Evolutionary conservation across 2,329 filamentous ascomycete species (phyloP), one percentile per base, ranked within the genome.

Genomic region (Arthrobotrys entomopaga): DNA sequence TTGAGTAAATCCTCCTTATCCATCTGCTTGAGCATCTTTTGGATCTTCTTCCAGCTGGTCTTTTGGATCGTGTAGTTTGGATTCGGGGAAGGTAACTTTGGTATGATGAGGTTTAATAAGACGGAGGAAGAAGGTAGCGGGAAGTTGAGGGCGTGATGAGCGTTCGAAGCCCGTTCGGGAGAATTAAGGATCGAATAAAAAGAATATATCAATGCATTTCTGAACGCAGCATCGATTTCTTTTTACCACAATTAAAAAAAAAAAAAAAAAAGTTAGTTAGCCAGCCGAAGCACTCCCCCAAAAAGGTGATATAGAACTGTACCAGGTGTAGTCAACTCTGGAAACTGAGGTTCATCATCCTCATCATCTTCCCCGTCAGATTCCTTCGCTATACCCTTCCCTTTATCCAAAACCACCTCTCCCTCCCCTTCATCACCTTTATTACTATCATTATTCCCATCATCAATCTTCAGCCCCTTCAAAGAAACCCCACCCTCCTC

Each of bases 161-260:
- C 70, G 20, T 74, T 74, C 13, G 70, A 38, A 2, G 86, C 73
- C 34, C 69, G 49, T 43, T 75, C 60, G 85, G 84, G 67, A 84
- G 82, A 4, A 84, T 81, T 4, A 81, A 81, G 15, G 84, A 84
- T 76, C 87, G 88, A 84, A 76, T 88, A 83, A 3, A 90, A 80
- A 10, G 87, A 86, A 76, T 86, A 91, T 2, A 90, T 77, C 78
- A 90, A 88, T 0, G 89, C 89, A 53, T 88, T 84, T 58, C 84
- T 83, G 79, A 90, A 90, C 1, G 87, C 87, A 42, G 86, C 84
- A 63, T 91, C 89, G 75, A 90, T 88, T 80, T 90, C 89, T 88
- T 80, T 90, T 89, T 88, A 73, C 11, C 15, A 10, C 22, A 10
- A 15, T n/a, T n/a, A n/a, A n/a, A n/a, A n/a, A n/a, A n/a, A n/a